Percentiles rank a stretch among this genome's conserved stretches.
Evolutionary conservation across 2,329 filamentous ascomycete genomes (phyloP).

Genomic region (Clarireedia paspali): DNA sequence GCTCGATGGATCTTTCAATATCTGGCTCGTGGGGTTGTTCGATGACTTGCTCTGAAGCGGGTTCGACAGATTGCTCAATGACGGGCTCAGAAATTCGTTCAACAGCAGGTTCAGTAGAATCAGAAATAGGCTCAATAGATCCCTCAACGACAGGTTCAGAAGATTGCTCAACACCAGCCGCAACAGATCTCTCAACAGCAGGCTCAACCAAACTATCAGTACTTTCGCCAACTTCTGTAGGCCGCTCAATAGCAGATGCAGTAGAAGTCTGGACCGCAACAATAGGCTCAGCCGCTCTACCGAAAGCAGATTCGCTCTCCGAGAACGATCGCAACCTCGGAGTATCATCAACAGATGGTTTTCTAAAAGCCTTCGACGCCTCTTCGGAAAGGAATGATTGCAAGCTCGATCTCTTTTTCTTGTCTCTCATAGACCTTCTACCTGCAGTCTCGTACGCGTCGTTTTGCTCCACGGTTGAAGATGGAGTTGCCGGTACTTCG

Average conservation of each 20-base stretch:
- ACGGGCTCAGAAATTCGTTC: not conserved
- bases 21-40: not conserved
- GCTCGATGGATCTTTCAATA: not conserved
- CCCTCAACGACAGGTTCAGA: not conserved
- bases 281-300: not conserved
- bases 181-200: not conserved
- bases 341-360: not conserved
- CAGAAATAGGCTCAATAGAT: not conserved
- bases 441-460: not conserved
- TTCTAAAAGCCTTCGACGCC: not conserved
- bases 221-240: too few relatives aligned
- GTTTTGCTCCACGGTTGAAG: not conserved
- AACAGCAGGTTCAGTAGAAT: not conserved
- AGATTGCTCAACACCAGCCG: not conserved
- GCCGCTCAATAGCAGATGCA: too few relatives aligned
- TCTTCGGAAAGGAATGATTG: not conserved
- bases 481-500: not conserved
- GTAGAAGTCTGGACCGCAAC: too few relatives aligned
- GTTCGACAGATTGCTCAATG: not conserved
- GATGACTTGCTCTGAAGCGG: not conserved
- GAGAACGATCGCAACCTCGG: not conserved
- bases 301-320: not conserved
- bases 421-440: slow-evolving; percentile 21
- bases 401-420: slow-evolving; percentile 13
- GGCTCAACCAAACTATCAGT: not conserved